Conservation (phyloP, 805 yeast species). For the Hanseniaspora pseudoguilliermondii region DNA sequence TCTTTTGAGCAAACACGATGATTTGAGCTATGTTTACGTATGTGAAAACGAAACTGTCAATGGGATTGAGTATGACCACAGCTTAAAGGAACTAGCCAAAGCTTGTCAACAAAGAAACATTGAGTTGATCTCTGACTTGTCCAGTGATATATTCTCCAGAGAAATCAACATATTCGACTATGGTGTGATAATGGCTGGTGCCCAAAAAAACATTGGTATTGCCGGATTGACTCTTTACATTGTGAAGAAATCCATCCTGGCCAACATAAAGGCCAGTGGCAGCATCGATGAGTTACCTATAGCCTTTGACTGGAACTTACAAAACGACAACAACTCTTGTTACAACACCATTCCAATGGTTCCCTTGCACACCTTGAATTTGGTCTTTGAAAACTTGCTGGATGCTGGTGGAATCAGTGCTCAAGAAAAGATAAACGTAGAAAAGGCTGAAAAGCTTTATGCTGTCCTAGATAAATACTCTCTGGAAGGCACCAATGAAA, state of each 20-base stretch:
- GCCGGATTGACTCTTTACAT: conserved; percentile 92
- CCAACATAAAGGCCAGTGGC: conserved; percentile 25
- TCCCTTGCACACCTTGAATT: conserved; percentile 71
- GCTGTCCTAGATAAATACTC: conserved; percentile 44
- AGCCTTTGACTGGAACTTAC: conserved; percentile 77
- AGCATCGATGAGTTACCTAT: conserved; percentile 75
- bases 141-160: conserved; percentile 80
- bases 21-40: conserved; percentile 72
- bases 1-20: conserved; percentile 27
- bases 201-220: conserved; percentile 93
- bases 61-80: conserved; percentile 65
- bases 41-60: conserved; percentile 97
- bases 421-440: conserved; percentile 44
- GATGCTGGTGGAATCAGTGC: conserved; percentile 57
- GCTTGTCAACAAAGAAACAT: conserved; percentile 37
- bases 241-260: conserved; percentile 66
- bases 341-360: conserved; percentile 94
- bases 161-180: conserved; percentile 68
- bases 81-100: conserved; percentile 28
- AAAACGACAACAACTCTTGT: conserved; percentile 77
- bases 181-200: conserved; percentile 92
- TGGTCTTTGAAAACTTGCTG: conserved; percentile 56
- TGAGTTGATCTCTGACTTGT: conserved; percentile 86
- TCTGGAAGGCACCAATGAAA: neutral
- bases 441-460: conserved; percentile 57